Evolutionary conservation across 2,329 filamentous ascomycete genomes (phyloP).

Genomic region (Talaromyces piceae): DNA sequence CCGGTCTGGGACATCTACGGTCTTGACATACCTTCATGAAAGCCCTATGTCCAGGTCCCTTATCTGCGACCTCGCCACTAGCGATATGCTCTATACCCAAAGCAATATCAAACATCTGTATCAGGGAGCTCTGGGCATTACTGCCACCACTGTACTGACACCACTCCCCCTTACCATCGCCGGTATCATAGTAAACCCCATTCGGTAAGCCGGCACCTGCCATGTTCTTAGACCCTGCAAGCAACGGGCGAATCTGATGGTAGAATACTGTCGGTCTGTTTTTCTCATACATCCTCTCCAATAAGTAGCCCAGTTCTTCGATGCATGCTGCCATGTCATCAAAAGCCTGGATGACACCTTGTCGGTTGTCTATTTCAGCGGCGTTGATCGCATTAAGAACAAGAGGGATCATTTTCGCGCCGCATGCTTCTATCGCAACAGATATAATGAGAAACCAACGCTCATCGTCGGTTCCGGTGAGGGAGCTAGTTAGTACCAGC

Average conservation of each 20-base stretch:
- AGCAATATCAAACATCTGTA: conserved; percentile 49
- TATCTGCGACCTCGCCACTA: conserved; percentile 25
- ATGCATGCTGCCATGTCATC: conserved; percentile 35
- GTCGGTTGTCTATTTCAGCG: conserved; percentile 29
- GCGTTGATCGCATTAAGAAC: conserved; percentile 44
- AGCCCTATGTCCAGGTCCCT: conserved; percentile 19
- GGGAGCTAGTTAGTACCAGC: conserved; percentile 26
- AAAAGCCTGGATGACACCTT: conserved; percentile 33
- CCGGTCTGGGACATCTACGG: not conserved
- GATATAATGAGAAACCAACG: conserved; percentile 47
- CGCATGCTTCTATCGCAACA: conserved; percentile 46
- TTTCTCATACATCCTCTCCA: conserved; percentile 47
- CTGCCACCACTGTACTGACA: conserved; percentile 47
- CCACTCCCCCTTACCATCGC: conserved; percentile 43
- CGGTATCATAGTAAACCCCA: conserved; percentile 48
- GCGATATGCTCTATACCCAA: conserved; percentile 44
- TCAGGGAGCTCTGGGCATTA: conserved; percentile 48
- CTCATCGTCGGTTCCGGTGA: conserved; percentile 34
- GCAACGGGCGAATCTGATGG: conserved; percentile 44
- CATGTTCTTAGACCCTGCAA: conserved; percentile 50
- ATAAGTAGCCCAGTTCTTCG: conserved; percentile 32
- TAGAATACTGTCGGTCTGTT: conserved; percentile 45
- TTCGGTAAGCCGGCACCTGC: conserved; percentile 42
- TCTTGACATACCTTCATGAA: conserved; percentile 21
- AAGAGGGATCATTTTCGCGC: conserved; percentile 37